Conservation (phyloP, 23 red algal species). For the Rhodosorus marinus region DNA sequence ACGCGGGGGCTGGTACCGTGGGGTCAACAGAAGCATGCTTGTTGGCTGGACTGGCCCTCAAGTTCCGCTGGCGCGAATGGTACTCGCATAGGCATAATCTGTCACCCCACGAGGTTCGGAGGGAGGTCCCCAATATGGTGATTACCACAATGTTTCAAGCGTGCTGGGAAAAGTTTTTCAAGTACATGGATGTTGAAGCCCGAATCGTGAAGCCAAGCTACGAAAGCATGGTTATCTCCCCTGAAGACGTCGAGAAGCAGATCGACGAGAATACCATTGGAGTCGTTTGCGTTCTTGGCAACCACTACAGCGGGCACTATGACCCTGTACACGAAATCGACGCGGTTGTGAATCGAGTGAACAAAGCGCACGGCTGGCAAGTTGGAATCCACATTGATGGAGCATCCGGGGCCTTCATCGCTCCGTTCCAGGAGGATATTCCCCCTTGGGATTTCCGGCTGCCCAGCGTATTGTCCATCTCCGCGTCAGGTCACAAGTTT, state of each 20-base stretch:
- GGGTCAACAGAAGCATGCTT: conserved; percentile 23
- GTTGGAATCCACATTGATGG: conserved; percentile 34
- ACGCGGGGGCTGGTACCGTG: conserved; percentile 18
- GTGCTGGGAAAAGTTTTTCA: conserved; percentile 19
- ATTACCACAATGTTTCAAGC: conserved; percentile 16
- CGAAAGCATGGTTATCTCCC: not conserved
- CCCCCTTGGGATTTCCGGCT: conserved; percentile 28
- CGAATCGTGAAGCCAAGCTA: conserved; percentile 6
- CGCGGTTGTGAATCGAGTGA: conserved; percentile 4
- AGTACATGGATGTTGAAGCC: conserved; percentile 25
- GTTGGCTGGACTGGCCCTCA: conserved; percentile 22
- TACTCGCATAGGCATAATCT: not conserved
- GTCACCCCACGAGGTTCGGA: not conserved
- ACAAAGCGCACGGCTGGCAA: conserved; percentile 13
- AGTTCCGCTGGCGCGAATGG: conserved; percentile 16
- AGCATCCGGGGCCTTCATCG: conserved; percentile 29
- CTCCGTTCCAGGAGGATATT: conserved; percentile 13
- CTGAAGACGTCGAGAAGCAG: conserved; percentile 8
- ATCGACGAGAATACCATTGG: conserved; percentile 32
- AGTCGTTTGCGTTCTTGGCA: conserved; percentile 18
- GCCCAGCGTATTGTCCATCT: conserved; percentile 19
- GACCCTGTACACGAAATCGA: conserved; percentile 10
- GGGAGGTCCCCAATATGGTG: conserved; percentile 15
- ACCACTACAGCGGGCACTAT: conserved; percentile 18
- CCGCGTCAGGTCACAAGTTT: conserved; percentile 35